Evolutionary conservation across 495 filamentous ascomycete species (phyloP).

Genomic region (Staphylotrichum tortipilum): DNA sequence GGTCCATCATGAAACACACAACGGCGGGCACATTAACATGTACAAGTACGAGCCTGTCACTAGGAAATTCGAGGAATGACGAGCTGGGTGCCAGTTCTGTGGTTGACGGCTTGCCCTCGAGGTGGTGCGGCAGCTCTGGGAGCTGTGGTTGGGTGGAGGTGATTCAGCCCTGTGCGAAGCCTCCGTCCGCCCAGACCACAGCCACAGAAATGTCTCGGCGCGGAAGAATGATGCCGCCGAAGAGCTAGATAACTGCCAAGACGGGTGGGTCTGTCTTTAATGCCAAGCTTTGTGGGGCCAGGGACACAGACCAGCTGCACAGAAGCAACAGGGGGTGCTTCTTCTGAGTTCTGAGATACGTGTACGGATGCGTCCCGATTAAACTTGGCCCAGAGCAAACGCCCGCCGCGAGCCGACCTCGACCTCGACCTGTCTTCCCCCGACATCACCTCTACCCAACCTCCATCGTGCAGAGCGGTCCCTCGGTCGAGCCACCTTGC

Average conservation of each 20-base stretch:
- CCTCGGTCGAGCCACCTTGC: no score
- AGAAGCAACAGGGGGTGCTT: conserved; percentile 10
- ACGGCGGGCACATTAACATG: no score
- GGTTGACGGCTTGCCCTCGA: no score
- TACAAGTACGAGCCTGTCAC: no score
- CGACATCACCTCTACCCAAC: no score
- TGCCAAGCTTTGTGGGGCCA: conserved; percentile 1
- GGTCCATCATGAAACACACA: background rate
- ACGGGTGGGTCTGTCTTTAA: background rate
- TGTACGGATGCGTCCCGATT: conserved; percentile 17
- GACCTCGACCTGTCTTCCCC: no score
- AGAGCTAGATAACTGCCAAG: background rate
- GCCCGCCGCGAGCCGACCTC: background rate
- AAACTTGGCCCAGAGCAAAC: background rate
- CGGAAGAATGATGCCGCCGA: background rate
- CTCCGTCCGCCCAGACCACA: conserved; percentile 1
- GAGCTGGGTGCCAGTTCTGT: no score
- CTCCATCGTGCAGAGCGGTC: no score
- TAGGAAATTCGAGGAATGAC: no score
- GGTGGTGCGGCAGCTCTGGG: no score
- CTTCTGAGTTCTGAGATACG: conserved; percentile 17
- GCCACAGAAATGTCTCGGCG: conserved; percentile 3
- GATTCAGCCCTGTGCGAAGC: background rate
- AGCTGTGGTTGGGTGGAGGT: no score
- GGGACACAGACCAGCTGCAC: conserved; percentile 10